Percentiles rank a stretch among this genome's conserved stretches.
These are phyloP conservation scores for Silene latifolia DNA, from an alignment of 148 eudicot species.

Conservation along the genomic window DNA sequence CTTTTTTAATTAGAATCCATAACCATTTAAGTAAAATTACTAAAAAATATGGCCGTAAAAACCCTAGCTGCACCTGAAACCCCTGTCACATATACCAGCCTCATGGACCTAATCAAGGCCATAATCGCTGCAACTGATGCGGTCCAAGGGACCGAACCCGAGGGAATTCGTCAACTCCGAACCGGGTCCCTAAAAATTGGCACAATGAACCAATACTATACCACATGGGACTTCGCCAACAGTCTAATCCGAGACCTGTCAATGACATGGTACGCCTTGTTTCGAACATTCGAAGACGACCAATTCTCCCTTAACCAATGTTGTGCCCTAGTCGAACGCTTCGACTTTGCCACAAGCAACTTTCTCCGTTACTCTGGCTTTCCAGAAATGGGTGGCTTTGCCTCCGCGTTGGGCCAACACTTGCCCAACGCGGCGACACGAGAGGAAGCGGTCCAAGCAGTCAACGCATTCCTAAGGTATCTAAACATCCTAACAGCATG, in stretches of 20 bases:
- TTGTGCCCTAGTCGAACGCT: constrained; percentile 3
- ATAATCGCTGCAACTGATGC: not conserved
- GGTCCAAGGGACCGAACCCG: not conserved
- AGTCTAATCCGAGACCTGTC: not conserved
- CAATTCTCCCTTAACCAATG: not conserved
- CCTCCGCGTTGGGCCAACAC: not conserved
- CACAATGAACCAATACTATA: not conserved
- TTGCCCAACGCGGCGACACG: not conserved
- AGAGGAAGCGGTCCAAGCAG: not conserved
- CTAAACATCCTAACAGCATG: not conserved
- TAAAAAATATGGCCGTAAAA: constrained; percentile 3
- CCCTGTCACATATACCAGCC: not conserved
- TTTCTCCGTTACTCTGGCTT: constrained; percentile 6
- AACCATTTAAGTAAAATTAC: no score
- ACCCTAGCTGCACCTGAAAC: not conserved
- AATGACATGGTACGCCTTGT: not conserved
- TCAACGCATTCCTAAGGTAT: not conserved
- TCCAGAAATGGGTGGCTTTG: constrained; percentile 2
- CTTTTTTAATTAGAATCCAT: not conserved
- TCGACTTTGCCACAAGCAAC: constrained; percentile 11
- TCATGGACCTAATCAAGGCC: constrained; percentile 1
- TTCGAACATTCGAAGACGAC: not conserved
- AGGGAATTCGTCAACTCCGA: not conserved
- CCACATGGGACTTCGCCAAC: not conserved
- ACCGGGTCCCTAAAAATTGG: not conserved